Conservation (phyloP, 1,284 basidiomycete genomes). For the Malassezia yamatoensis region DNA sequence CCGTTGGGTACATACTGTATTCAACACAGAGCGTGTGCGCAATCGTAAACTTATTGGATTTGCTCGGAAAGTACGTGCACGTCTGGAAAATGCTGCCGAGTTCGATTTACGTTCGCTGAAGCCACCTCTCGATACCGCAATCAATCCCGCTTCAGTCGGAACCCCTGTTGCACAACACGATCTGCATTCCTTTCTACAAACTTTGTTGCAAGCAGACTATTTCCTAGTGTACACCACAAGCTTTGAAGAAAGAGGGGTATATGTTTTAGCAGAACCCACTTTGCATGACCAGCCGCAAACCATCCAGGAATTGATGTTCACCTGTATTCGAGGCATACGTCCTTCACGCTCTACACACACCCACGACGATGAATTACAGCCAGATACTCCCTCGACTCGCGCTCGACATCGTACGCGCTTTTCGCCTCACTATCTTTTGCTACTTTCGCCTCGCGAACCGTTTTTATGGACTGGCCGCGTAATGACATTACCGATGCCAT, state of each 20-base stretch:
- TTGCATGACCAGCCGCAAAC: slow-evolving; percentile 71
- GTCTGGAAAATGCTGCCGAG: slow-evolving; percentile 91
- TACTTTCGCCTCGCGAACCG: slow-evolving; percentile 72
- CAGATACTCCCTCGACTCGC: not conserved
- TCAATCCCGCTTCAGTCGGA: not conserved
- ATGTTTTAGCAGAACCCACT: slow-evolving; percentile 76
- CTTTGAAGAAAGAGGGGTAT: slow-evolving; percentile 84
- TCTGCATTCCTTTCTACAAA: slow-evolving; percentile 68
- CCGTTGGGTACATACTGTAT: slow-evolving; percentile 80
- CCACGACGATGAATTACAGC: not conserved
- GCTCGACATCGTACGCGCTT: not conserved
- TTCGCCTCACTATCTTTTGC: slow-evolving; percentile 61
- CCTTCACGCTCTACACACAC: not conserved
- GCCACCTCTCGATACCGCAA: not conserved
- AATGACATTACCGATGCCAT: slow-evolving; percentile 53
- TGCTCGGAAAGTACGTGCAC: slow-evolving; percentile 53
- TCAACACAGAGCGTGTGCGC: slow-evolving; percentile 82
- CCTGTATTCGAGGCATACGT: slow-evolving; percentile 55
- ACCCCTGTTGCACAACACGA: slow-evolving; percentile 44
- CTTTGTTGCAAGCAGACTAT: slow-evolving; percentile 75
- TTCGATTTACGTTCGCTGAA: slow-evolving; percentile 64
- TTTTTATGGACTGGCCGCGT: slow-evolving; percentile 87
- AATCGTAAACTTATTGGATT: slow-evolving; percentile 90
- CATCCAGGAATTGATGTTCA: slow-evolving; percentile 69
- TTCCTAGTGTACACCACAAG: slow-evolving; percentile 85